Evolutionary conservation across 2,329 filamentous ascomycete species (phyloP).

Genomic region (Fusarium musae): DNA sequence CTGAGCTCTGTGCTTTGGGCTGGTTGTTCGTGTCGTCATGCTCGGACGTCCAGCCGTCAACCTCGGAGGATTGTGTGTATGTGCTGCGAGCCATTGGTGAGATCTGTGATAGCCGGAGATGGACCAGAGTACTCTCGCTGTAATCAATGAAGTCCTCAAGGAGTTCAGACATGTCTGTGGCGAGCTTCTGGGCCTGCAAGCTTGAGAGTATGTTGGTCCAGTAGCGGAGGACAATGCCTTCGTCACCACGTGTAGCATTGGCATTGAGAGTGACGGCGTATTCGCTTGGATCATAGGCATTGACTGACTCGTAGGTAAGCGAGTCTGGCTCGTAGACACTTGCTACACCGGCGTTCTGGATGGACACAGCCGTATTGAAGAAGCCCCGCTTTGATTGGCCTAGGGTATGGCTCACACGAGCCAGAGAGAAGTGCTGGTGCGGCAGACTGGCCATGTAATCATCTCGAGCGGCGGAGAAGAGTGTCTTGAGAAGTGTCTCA

Average conservation of each 20-base stretch:
- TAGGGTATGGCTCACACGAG: conserved; percentile 53
- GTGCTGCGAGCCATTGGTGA: background rate
- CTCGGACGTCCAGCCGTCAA: background rate
- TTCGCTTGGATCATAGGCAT: conserved; percentile 45
- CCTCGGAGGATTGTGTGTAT: background rate
- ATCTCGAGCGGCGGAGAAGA: conserved; percentile 49
- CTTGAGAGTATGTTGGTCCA: conserved; percentile 33
- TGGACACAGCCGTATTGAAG: conserved; percentile 51
- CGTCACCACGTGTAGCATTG: conserved; percentile 38
- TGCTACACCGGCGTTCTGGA: conserved; percentile 40
- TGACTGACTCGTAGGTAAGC: conserved; percentile 25
- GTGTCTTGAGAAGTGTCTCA: conserved; percentile 41
- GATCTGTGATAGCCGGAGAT: conserved; percentile 15
- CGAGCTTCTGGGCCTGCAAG: conserved; percentile 33
- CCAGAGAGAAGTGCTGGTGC: conserved; percentile 62
- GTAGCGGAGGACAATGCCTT: conserved; percentile 40
- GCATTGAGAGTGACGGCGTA: conserved; percentile 48
- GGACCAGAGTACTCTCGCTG: conserved; percentile 24
- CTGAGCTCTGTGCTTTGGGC: background rate
- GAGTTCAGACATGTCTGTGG: conserved; percentile 26
- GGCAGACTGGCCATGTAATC: conserved; percentile 48
- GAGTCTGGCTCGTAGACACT: background rate
- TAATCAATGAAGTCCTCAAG: conserved; percentile 32
- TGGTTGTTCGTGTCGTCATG: background rate
- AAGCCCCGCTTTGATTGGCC: conserved; percentile 37